Conservation (phyloP, 169 alveolate species). For the Cyclospora cayetanensis region DNA sequence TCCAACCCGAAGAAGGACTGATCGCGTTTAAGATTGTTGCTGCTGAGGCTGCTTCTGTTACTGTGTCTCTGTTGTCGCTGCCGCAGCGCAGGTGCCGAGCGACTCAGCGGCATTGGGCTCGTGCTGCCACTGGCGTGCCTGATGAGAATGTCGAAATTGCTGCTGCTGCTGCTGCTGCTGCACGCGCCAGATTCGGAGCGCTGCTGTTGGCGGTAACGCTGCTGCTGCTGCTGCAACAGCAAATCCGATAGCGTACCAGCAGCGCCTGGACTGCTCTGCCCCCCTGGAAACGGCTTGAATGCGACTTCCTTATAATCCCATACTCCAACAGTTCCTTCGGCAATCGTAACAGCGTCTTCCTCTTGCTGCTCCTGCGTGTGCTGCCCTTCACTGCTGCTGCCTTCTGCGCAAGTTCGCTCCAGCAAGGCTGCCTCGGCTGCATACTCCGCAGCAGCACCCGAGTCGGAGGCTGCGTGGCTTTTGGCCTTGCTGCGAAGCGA, state of each 20-base stretch:
- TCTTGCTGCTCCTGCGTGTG: neutral
- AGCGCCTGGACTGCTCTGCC: neutral
- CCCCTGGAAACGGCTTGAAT: neutral
- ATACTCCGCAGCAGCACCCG: neutral
- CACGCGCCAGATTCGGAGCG: neutral
- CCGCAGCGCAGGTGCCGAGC: neutral
- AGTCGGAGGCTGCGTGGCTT: neutral
- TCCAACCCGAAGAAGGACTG: neutral
- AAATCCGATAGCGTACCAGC: neutral
- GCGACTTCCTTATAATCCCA: neutral
- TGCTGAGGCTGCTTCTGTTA: neutral
- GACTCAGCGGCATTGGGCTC: neutral
- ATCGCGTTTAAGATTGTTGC: neutral
- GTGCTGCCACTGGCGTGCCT: neutral
- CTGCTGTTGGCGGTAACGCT: neutral
- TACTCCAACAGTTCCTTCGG: neutral
- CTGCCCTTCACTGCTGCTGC: neutral
- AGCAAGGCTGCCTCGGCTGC: neutral
- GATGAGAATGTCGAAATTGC: neutral
- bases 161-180: conserved; percentile 21
- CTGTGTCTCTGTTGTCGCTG: neutral
- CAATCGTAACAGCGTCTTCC: neutral
- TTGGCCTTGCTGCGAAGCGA: neutral
- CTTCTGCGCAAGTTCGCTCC: neutral
- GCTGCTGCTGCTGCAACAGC: conserved; percentile 11